Conservation (phyloP, 768 basidiomycete species). For the Filobasidium floriforme region DNA sequence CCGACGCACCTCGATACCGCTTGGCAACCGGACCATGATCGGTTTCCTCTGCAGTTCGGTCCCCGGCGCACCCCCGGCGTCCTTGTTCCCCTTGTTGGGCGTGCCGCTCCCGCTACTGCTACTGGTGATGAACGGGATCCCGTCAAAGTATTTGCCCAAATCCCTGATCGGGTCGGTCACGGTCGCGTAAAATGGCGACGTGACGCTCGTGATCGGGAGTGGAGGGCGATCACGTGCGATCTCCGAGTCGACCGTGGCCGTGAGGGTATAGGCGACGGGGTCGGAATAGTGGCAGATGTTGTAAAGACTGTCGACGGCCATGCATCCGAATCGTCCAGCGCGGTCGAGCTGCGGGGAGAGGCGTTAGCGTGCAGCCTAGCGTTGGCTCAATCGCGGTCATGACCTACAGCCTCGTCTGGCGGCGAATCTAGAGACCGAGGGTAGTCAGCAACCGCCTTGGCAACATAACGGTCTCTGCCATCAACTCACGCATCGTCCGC, state of each 20-base stretch:
- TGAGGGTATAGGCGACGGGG: constrained; percentile 48
- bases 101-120: constrained; percentile 23
- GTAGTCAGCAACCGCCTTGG: not conserved
- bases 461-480: not conserved
- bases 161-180: constrained; percentile 41
- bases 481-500: constrained; percentile 42
- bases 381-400: not conserved
- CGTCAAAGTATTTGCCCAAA: constrained; percentile 19
- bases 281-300: constrained; percentile 49
- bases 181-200: constrained; percentile 39
- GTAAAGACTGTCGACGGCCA: constrained; percentile 48
- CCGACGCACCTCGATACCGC: constrained; percentile 44
- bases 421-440: constrained; percentile 40
- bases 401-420: constrained; percentile 47
- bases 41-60: constrained; percentile 30
- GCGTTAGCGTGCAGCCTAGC: not conserved
- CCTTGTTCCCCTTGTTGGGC: constrained; percentile 18
- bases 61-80: constrained; percentile 2
- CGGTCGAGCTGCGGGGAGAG: constrained; percentile 44
- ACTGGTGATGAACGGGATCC: constrained; percentile 19
- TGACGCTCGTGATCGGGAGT: constrained; percentile 41
- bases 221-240: constrained; percentile 34
- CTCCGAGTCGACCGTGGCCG: constrained; percentile 48
- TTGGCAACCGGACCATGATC: constrained; percentile 40
- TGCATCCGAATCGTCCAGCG: constrained; percentile 48